Percentiles rank a stretch among this genome's conserved stretches.
These are phyloP conservation scores for Geotrichum citri-aurantii DNA, from an alignment of 1,139 yeast genomes.

Conservation along the genomic window DNA sequence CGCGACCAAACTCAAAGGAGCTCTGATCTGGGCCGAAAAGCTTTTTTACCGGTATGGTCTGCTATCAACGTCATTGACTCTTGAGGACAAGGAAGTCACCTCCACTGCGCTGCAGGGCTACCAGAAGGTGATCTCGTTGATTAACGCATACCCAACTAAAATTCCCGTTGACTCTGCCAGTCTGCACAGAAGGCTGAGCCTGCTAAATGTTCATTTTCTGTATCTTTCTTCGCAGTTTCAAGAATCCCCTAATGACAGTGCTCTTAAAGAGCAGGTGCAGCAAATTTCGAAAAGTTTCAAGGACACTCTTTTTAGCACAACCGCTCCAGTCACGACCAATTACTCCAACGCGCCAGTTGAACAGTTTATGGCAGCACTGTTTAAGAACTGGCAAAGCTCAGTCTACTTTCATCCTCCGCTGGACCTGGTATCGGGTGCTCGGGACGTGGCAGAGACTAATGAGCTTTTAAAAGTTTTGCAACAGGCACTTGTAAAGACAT, in stretches of 20 bases:
- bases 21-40: slow-evolving; percentile 27
- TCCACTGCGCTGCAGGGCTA: slow-evolving; percentile 26
- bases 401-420: slow-evolving; percentile 22
- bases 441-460: slow-evolving; percentile 21
- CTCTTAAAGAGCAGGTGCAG: slow-evolving; percentile 15
- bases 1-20: slow-evolving; percentile 20
- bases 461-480: slow-evolving; percentile 30
- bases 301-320: slow-evolving; percentile 23
- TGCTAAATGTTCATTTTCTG: slow-evolving; percentile 22
- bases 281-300: slow-evolving; percentile 19
- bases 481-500: slow-evolving; percentile 42
- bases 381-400: slow-evolving; percentile 31
- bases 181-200: slow-evolving; percentile 18
- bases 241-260: slow-evolving; percentile 16
- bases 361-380: slow-evolving; percentile 32
- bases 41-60: slow-evolving; percentile 24
- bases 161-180: slow-evolving; percentile 7
- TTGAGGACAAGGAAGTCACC: slow-evolving; percentile 19
- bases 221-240: slow-evolving; percentile 20
- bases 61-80: slow-evolving; percentile 21
- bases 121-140: slow-evolving; percentile 19
- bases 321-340: slow-evolving; percentile 44
- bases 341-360: slow-evolving; percentile 36
- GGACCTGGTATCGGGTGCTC: slow-evolving; percentile 23
- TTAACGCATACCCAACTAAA: neutral